Evolutionary conservation across 495 filamentous ascomycete genomes (phyloP).

Genomic region (Aspergillus egyptiacus): DNA sequence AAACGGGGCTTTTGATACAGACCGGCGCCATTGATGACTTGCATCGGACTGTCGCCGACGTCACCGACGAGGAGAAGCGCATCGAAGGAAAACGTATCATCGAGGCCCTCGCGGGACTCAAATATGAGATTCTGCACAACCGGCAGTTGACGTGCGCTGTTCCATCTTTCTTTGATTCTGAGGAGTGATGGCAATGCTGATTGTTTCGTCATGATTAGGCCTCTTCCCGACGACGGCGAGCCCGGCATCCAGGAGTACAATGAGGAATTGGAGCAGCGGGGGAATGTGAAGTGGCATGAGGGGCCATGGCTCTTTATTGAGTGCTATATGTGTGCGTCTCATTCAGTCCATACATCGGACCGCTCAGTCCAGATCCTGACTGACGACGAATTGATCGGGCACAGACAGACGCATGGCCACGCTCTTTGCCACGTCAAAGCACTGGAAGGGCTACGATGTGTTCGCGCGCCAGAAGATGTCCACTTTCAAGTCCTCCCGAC

Average conservation of each 20-base stretch:
- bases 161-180: neutral
- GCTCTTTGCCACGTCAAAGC: conserved; percentile 65
- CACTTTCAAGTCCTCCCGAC: conserved; percentile 88
- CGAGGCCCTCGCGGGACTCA: conserved; percentile 71
- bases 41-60: conserved; percentile 60
- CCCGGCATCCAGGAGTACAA: conserved; percentile 81
- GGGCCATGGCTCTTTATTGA: conserved; percentile 85
- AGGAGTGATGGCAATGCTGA: neutral
- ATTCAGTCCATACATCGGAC: neutral
- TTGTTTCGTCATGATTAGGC: conserved; percentile 42
- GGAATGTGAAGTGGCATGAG: conserved; percentile 72
- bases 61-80: conserved; percentile 51
- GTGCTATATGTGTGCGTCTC: conserved; percentile 86
- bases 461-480: conserved; percentile 87
- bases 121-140: conserved; percentile 94
- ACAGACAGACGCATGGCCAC: conserved; percentile 64
- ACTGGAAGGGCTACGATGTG: conserved; percentile 91
- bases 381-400: neutral
- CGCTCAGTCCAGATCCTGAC: conserved; percentile 3
- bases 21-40: conserved; percentile 93
- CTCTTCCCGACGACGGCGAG: conserved; percentile 73
- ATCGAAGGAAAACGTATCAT: conserved; percentile 84
- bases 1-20: too few species aligned
- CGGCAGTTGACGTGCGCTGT: conserved; percentile 67
- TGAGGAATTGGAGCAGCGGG: conserved; percentile 69